Conservation (phyloP, 495 filamentous ascomycete genomes). For the Aspergillus diversus region DNA sequence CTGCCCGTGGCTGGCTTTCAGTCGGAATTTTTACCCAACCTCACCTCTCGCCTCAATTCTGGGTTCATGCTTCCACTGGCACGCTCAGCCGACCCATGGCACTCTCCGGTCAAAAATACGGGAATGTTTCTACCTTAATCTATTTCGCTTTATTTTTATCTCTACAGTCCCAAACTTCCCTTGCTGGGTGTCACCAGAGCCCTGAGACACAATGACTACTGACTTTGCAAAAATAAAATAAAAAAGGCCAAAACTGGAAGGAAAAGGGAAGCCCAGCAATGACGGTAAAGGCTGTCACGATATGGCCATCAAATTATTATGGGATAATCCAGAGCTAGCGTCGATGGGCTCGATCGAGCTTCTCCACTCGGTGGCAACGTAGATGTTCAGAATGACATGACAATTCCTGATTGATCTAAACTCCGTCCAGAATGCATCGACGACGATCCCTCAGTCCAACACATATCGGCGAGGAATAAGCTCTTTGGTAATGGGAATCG, state of each 20-base stretch:
- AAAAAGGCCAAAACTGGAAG: too few relatives aligned
- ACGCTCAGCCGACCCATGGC: background rate
- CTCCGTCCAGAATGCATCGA: constrained; percentile 3
- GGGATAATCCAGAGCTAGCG: too few relatives aligned
- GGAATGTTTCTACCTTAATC: background rate
- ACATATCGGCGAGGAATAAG: constrained; percentile 1
- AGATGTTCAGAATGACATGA: background rate
- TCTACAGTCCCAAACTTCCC: background rate
- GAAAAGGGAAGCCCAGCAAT: too few relatives aligned
- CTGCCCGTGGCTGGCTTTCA: constrained; percentile 5
- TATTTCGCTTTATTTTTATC: background rate
- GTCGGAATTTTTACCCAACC: constrained; percentile 11
- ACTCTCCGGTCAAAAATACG: background rate
- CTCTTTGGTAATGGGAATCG: constrained; percentile 4
- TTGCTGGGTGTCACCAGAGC: background rate
- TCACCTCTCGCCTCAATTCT: background rate
- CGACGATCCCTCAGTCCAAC: constrained; percentile 1
- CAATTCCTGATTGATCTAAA: constrained; percentile 1
- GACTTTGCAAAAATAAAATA: background rate
- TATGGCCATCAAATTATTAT: too few relatives aligned
- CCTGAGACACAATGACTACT: background rate
- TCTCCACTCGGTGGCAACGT: background rate
- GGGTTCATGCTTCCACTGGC: background rate
- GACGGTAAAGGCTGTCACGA: too few relatives aligned
- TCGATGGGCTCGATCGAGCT: background rate